A percentile compares a stretch with the other conserved stretches of the same genome.
Conservation (phyloP, 1,139 yeast species). For the Hyphopichia burtonii region DNA sequence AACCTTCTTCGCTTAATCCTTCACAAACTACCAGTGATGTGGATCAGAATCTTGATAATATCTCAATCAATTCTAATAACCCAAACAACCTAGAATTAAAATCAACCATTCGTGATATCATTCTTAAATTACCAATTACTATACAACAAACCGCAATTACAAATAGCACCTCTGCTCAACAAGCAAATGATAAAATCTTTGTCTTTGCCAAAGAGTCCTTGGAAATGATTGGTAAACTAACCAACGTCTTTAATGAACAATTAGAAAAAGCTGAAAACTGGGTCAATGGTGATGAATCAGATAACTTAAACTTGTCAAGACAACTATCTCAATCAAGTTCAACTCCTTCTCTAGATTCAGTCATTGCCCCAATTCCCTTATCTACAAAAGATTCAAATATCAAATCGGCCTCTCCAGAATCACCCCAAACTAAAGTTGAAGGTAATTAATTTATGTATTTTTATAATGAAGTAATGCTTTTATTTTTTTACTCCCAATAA, state of each 20-base stretch:
- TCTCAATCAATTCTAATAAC: background rate
- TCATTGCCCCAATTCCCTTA: background rate
- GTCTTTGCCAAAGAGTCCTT: slow-evolving; percentile 85
- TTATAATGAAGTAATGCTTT: background rate
- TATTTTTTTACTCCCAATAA: too few species aligned
- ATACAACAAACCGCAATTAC: slow-evolving; percentile 29
- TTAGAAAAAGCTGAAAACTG: slow-evolving; percentile 82
- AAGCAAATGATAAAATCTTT: slow-evolving; percentile 62
- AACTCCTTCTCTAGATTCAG: background rate
- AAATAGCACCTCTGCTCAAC: slow-evolving; percentile 24
- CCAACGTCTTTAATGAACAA: slow-evolving; percentile 80
- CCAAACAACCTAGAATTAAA: slow-evolving; percentile 36
- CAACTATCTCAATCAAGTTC: background rate
- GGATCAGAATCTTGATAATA: background rate
- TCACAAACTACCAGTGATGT: slow-evolving; percentile 8
- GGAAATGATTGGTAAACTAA: slow-evolving; percentile 82
- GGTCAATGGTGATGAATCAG: slow-evolving; percentile 52
- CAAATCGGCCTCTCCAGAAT: background rate
- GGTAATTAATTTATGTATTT: background rate
- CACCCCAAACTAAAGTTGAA: background rate
- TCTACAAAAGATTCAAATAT: background rate
- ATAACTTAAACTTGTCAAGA: slow-evolving; percentile 2
- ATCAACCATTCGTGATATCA: slow-evolving; percentile 74
- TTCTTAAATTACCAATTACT: slow-evolving; percentile 64
- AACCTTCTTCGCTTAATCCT: slow-evolving; percentile 60